These are phyloP conservation scores for Begonia fuchsioides DNA, from an alignment of 306 rosid genomes.

Conservation along the genomic window DNA sequence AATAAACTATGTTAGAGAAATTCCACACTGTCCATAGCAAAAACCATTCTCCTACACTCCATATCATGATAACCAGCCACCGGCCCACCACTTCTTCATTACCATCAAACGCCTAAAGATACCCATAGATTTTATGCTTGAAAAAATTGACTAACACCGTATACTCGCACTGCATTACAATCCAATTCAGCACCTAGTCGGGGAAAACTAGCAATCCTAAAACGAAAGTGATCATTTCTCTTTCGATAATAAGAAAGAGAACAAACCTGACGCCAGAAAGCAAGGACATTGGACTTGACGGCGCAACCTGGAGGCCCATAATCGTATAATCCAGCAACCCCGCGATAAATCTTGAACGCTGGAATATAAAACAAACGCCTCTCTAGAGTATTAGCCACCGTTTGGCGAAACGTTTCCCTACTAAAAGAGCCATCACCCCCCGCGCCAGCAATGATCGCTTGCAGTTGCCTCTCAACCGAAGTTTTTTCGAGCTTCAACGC, in stretches of 20 bases:
- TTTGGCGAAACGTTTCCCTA: constrained; percentile 58
- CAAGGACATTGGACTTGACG: constrained; percentile 75
- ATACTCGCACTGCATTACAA: background rate
- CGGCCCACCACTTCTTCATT: background rate
- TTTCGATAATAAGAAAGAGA: background rate
- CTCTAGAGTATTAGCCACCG: constrained; percentile 60
- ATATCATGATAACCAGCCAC: background rate
- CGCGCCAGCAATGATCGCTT: constrained; percentile 17
- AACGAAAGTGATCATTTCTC: background rate
- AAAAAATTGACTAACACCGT: too few relatives aligned
- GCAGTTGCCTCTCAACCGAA: constrained; percentile 44
- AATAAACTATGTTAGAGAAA: background rate
- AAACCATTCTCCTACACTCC: background rate
- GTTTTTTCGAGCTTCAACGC: constrained; percentile 51
- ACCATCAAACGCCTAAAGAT: background rate
- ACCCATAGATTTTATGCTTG: too few relatives aligned
- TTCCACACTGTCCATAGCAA: background rate
- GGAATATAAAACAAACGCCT: constrained; percentile 74
- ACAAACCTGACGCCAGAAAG: constrained; percentile 72
- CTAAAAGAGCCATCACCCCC: constrained; percentile 27
- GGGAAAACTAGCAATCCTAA: background rate
- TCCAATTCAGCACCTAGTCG: background rate
- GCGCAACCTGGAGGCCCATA: constrained; percentile 86
- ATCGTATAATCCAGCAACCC: constrained; percentile 78
- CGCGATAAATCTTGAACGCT: constrained; percentile 69